These are phyloP conservation scores for Ganoderma resinaceum DNA, from an alignment of 1,284 basidiomycete species.

Conservation along the genomic window DNA sequence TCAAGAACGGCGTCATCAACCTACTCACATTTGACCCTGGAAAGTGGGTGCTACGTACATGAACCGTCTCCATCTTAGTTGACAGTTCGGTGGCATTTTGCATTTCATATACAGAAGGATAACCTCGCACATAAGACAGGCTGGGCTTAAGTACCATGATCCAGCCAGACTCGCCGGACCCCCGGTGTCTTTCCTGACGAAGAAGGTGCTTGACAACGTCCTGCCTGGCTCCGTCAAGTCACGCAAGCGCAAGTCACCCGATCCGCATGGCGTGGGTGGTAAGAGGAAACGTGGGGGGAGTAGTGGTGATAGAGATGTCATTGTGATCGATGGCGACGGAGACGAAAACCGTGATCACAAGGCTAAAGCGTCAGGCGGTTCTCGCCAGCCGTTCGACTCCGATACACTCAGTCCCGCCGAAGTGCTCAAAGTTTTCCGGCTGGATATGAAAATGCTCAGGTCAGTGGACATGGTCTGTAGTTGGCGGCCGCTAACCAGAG, in stretches of 20 bases:
- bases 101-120: conserved; percentile 27
- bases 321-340: conserved; percentile 46
- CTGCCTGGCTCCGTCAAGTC: conserved; percentile 30
- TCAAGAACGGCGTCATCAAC: conserved; percentile 60
- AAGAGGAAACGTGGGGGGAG: conserved; percentile 40
- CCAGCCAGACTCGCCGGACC: conserved; percentile 3
- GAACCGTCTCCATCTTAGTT: neutral
- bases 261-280: conserved; percentile 8
- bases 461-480: conserved; percentile 43
- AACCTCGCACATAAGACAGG: conserved; percentile 39
- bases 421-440: conserved; percentile 56
- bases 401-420: conserved; percentile 40
- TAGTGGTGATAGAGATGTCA: conserved; percentile 42
- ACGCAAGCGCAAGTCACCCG: conserved; percentile 36
- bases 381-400: conserved; percentile 10
- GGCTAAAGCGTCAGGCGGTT: conserved; percentile 7
- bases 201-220: conserved; percentile 30
- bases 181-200: conserved; percentile 12
- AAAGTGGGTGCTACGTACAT: conserved; percentile 52
- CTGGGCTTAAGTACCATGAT: conserved; percentile 39
- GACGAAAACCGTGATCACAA: conserved; percentile 28
- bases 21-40: conserved; percentile 83
- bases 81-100: neutral
- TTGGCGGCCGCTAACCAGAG: neutral
- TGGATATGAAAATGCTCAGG: conserved; percentile 55